These are phyloP conservation scores for Prunus kanzakura DNA, from an alignment of 306 rosid genomes.

Conservation along the genomic window DNA sequence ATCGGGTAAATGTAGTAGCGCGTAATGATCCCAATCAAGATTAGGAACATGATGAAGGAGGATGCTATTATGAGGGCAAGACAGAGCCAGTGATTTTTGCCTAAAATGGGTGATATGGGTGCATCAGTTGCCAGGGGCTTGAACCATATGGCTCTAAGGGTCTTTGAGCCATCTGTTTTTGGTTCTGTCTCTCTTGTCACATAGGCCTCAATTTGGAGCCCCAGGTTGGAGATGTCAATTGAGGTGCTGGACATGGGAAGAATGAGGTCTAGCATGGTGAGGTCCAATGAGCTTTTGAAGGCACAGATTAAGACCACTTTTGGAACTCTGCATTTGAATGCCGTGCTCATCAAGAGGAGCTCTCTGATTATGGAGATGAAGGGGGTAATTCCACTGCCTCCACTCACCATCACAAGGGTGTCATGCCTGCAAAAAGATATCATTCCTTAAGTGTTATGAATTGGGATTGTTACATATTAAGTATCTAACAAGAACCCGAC, in stretches of 20 bases:
- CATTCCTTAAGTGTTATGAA: not conserved
- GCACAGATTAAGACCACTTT: slow-evolving; percentile 46
- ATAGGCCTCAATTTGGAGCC: slow-evolving; percentile 57
- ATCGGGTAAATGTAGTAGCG: slow-evolving; percentile 54
- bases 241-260: slow-evolving; percentile 43
- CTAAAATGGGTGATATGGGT: slow-evolving; percentile 48
- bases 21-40: slow-evolving; percentile 38
- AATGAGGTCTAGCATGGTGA: slow-evolving; percentile 56
- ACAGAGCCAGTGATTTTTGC: slow-evolving; percentile 66
- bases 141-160: slow-evolving; percentile 34
- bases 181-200: slow-evolving; percentile 53
- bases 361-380: slow-evolving; percentile 65
- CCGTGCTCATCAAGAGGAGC: slow-evolving; percentile 30
- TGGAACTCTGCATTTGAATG: slow-evolving; percentile 36
- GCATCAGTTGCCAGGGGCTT: slow-evolving; percentile 42
- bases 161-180: slow-evolving; percentile 8
- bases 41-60: slow-evolving; percentile 52
- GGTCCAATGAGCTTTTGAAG: slow-evolving; percentile 40
- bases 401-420: slow-evolving; percentile 57
- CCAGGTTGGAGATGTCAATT: slow-evolving; percentile 30
- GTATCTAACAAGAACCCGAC: not conserved
- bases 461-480: too few species aligned
- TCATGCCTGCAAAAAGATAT: slow-evolving; percentile 38
- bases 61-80: slow-evolving; percentile 52
- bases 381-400: slow-evolving; percentile 83